phyloP scores from a whole-genome alignment of 768 basidiomycete genomes.

The Pleurotus sapidus region DNA sequence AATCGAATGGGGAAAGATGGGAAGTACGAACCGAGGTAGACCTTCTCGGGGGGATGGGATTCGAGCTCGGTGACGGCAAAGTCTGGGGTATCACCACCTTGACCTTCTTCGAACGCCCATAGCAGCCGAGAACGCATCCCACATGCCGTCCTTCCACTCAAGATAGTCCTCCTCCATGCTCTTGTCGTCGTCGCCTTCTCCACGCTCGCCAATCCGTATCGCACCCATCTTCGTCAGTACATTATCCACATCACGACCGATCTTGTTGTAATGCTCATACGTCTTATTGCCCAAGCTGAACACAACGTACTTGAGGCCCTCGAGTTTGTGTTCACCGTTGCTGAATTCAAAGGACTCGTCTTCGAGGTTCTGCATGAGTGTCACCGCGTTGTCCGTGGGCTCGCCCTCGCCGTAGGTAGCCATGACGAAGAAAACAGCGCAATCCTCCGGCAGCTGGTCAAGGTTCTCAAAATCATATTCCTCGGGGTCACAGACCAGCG shows the following conservation, averaged over 20 bases:
- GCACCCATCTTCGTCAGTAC: slow-evolving; percentile 79
- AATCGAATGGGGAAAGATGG: not conserved
- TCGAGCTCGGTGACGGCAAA: slow-evolving; percentile 87
- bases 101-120: slow-evolving; percentile 95
- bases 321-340: slow-evolving; percentile 70
- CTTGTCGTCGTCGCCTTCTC: slow-evolving; percentile 99
- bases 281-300: slow-evolving; percentile 92
- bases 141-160: slow-evolving; percentile 99
- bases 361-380: slow-evolving; percentile 88
- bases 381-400: slow-evolving; percentile 96
- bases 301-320: slow-evolving; percentile 90
- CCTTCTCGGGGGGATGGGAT: slow-evolving; percentile 77
- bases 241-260: slow-evolving; percentile 76
- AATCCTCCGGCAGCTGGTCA: slow-evolving; percentile 85
- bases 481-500: slow-evolving; percentile 96
- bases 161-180: slow-evolving; percentile 99
- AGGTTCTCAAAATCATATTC: slow-evolving; percentile 99
- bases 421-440: slow-evolving; percentile 90
- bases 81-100: slow-evolving; percentile 92
- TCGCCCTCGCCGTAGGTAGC: slow-evolving; percentile 99
- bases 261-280: slow-evolving; percentile 95
- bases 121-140: slow-evolving; percentile 79
- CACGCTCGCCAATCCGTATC: slow-evolving; percentile 79
- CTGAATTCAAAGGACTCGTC: slow-evolving; percentile 88
- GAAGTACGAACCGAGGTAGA: slow-evolving; percentile 74